Evolutionary conservation across 306 rosid species (phyloP).

Genomic region (Echinosophora koreensis): DNA sequence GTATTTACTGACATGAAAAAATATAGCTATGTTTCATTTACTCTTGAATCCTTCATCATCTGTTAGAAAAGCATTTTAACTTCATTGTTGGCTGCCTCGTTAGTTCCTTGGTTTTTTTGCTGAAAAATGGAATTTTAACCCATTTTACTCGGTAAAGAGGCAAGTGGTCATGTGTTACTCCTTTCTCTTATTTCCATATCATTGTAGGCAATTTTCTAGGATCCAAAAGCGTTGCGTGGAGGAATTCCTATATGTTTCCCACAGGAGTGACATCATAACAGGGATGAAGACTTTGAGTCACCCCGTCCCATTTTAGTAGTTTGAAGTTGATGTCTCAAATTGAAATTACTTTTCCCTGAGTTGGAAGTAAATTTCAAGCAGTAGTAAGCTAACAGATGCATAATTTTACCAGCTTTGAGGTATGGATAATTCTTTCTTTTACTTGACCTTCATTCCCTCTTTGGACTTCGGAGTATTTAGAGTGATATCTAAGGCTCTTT

Average conservation of each 20-base stretch:
- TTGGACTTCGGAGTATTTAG: background rate
- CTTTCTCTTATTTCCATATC: slow-evolving; percentile 36
- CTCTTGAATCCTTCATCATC: no score
- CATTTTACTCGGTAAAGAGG: no score
- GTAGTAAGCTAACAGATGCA: slow-evolving; percentile 39
- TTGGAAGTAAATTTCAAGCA: no score
- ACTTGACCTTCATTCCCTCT: slow-evolving; percentile 23
- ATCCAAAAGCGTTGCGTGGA: slow-evolving; percentile 83
- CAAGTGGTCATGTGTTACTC: no score
- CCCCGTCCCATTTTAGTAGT: background rate
- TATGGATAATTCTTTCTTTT: slow-evolving; percentile 48
- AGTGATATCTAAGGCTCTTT: slow-evolving; percentile 23
- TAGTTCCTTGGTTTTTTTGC: no score
- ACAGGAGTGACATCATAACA: slow-evolving; percentile 57
- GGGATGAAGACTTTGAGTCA: slow-evolving; percentile 15
- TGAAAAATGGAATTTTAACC: no score
- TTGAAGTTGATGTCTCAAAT: background rate
- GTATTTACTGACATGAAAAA: no score
- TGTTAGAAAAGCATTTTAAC: no score
- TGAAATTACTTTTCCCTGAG: slow-evolving; percentile 14
- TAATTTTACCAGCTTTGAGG: slow-evolving; percentile 79
- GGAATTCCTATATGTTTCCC: slow-evolving; percentile 94
- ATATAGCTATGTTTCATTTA: no score
- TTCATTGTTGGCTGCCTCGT: no score
- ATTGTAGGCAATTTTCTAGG: slow-evolving; percentile 69